These are phyloP conservation scores for Niveomyces coronatus DNA, from an alignment of 2,329 filamentous ascomycete species.

Conservation along the genomic window DNA sequence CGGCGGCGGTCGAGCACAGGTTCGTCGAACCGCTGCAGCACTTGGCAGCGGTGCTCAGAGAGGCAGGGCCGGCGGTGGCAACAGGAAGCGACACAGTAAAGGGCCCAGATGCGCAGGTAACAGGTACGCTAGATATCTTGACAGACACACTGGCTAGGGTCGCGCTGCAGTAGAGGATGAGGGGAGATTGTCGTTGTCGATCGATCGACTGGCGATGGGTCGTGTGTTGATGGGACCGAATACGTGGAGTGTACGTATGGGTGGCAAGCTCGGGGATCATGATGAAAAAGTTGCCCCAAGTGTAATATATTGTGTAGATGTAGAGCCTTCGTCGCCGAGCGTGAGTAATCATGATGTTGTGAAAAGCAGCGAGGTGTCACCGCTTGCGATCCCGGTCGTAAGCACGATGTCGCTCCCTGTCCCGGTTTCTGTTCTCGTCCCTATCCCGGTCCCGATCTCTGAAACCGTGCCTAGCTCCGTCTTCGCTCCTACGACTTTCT, in stretches of 20 bases:
- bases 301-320: not conserved
- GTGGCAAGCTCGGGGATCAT: not conserved
- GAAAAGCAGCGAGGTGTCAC: constrained; percentile 7
- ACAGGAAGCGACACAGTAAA: constrained; percentile 19
- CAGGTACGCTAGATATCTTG: constrained; percentile 25
- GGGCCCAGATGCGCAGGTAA: constrained; percentile 21
- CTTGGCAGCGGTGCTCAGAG: constrained; percentile 28
- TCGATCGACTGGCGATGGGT: not conserved
- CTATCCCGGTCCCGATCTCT: constrained; percentile 14
- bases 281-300: not conserved
- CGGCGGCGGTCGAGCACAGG: constrained; percentile 45
- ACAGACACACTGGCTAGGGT: constrained; percentile 31
- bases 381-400: constrained; percentile 16
- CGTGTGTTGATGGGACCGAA: not conserved
- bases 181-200: no score
- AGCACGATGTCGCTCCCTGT: constrained; percentile 16
- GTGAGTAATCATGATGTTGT: no score
- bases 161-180: constrained; percentile 28
- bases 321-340: no score
- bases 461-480: constrained; percentile 17
- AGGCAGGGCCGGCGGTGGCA: constrained; percentile 22
- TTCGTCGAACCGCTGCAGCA: constrained; percentile 44
- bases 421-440: constrained; percentile 13
- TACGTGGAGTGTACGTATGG: not conserved
- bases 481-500: constrained; percentile 24